These are phyloP conservation scores for Cryptosporidium baileyi DNA, from an alignment of 169 alveolate genomes.

Conservation along the genomic window DNA sequence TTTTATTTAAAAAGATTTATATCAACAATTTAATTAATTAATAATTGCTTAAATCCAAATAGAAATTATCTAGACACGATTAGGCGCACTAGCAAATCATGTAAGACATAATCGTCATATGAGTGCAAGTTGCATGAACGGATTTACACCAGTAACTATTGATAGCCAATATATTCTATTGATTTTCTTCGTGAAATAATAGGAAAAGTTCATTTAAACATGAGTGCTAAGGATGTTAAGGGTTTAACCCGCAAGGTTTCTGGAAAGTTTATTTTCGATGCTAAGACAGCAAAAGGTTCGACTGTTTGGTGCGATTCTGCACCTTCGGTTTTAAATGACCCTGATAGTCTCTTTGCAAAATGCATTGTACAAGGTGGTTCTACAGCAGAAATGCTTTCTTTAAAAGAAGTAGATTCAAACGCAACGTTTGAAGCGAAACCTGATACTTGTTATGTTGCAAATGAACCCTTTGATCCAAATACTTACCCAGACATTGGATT, in stretches of 20 bases:
- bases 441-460: slow-evolving; percentile 85
- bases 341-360: slow-evolving; percentile 87
- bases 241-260: slow-evolving; percentile 67
- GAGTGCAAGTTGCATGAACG: slow-evolving; percentile 51
- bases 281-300: slow-evolving; percentile 81
- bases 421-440: slow-evolving; percentile 84
- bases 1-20: too few species aligned
- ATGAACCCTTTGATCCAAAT: slow-evolving; percentile 89
- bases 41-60: not conserved
- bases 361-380: slow-evolving; percentile 90
- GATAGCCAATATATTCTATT: not conserved
- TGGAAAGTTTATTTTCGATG: slow-evolving; percentile 65
- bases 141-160: slow-evolving; percentile 9
- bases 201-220: not conserved
- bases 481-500: slow-evolving; percentile 88
- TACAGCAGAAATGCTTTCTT: slow-evolving; percentile 76
- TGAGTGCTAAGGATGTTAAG: slow-evolving; percentile 69
- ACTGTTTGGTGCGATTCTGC: slow-evolving; percentile 90
- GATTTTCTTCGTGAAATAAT: not conserved
- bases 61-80: slow-evolving; percentile 38
- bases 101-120: slow-evolving; percentile 53
- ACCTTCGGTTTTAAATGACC: slow-evolving; percentile 87
- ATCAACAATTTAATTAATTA: too few species aligned
- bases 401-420: slow-evolving; percentile 86
- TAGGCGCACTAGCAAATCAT: slow-evolving; percentile 63